Conservation (phyloP, 2,329 filamentous ascomycete species). For the Alternaria panax region DNA sequence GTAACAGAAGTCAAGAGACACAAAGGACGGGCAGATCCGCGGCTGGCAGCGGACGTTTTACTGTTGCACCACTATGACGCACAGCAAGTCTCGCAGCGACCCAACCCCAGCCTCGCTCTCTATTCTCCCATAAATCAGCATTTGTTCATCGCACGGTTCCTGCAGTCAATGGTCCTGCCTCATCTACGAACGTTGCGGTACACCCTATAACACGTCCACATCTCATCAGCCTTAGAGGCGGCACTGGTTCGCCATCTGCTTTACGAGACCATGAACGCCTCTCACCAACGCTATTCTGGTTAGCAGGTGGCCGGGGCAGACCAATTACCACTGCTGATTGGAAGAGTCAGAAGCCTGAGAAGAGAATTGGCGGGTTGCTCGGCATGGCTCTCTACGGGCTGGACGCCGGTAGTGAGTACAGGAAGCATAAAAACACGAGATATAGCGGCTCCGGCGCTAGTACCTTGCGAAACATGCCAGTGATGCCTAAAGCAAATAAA, state of each 20-base stretch:
- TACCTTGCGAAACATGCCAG: neutral
- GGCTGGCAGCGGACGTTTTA: too few relatives aligned
- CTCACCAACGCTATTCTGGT: constrained; percentile 29
- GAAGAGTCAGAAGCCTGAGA: constrained; percentile 31
- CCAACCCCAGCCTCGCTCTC: neutral
- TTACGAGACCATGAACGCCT: constrained; percentile 17
- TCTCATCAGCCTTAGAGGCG: constrained; percentile 24
- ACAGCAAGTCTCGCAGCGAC: neutral
- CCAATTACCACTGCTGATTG: constrained; percentile 25
- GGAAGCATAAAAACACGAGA: neutral
- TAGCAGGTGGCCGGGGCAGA: constrained; percentile 33
- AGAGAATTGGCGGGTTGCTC: constrained; percentile 33
- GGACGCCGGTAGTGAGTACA: neutral
- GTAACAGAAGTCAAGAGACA: too few relatives aligned
- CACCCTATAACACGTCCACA: neutral
- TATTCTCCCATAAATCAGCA: neutral
- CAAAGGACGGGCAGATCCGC: neutral
- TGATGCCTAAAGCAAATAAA: neutral
- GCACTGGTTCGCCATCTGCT: constrained; percentile 12
- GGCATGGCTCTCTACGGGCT: constrained; percentile 35
- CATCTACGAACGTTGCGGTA: neutral
- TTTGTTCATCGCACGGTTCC: neutral
- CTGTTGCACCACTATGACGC: neutral
- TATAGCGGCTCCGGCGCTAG: neutral
- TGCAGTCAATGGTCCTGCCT: neutral